phyloP scores from a whole-genome alignment of 345 rosid genomes.

The Capsella bursapastoris region DNA sequence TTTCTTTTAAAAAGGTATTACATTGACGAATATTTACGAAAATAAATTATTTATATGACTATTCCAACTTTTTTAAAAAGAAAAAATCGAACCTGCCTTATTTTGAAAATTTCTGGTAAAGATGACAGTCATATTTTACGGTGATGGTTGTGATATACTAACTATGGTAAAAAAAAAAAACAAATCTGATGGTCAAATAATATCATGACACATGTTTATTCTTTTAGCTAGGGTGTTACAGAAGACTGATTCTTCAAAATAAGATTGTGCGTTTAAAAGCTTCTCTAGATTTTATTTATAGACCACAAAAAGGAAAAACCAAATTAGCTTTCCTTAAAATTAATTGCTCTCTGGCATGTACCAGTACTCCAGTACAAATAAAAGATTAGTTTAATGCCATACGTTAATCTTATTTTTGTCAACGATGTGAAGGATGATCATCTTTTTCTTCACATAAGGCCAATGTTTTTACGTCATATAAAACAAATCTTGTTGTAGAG shows the following conservation, averaged over 20 bases:
- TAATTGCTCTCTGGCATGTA: background rate
- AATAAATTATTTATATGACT: no score
- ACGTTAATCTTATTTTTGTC: conserved; percentile 13
- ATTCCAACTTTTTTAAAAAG: no score
- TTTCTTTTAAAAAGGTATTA: no score
- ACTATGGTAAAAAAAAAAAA: background rate
- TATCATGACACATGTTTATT: background rate
- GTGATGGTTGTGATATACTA: background rate
- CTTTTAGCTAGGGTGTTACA: background rate
- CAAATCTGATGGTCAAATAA: background rate
- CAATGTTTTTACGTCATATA: background rate
- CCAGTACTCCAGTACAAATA: background rate
- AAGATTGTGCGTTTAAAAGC: background rate
- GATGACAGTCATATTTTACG: background rate
- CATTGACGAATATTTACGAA: no score
- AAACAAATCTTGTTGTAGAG: background rate
- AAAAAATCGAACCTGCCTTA: no score
- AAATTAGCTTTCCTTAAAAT: background rate
- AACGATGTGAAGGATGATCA: background rate
- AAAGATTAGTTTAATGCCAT: background rate
- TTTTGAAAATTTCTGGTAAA: background rate
- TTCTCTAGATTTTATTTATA: background rate
- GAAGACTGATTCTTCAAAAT: conserved; percentile 11
- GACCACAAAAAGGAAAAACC: background rate
- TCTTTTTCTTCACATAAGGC: background rate